Percentiles rank a stretch among this genome's conserved stretches.
Conservation (phyloP, 2,329 filamentous ascomycete species). For the Macrophomina pseudophaseolina region DNA sequence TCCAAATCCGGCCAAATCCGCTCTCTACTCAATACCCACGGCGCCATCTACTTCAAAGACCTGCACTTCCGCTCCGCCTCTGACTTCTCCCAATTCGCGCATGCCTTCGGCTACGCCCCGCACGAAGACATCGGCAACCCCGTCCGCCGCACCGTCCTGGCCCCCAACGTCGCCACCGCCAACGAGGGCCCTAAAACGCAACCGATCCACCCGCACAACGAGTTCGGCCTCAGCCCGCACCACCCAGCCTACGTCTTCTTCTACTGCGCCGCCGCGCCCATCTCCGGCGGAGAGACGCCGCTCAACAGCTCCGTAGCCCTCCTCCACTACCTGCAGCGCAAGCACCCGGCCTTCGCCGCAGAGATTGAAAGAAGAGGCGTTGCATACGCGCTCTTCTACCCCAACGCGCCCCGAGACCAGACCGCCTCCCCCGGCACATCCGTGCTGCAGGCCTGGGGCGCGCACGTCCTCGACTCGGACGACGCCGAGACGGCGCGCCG, state of each 20-base stretch:
- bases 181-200: constrained; percentile 30
- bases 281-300: constrained; percentile 29
- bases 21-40: constrained; percentile 26
- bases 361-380: constrained; percentile 27
- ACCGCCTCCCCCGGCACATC: constrained; percentile 26
- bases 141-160: constrained; percentile 25
- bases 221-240: constrained; percentile 30
- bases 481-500: constrained; percentile 24
- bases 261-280: constrained; percentile 26
- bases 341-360: constrained; percentile 28
- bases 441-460: constrained; percentile 29
- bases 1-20: constrained; percentile 22
- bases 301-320: constrained; percentile 29
- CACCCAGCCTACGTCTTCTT: constrained; percentile 30
- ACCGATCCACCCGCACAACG: constrained; percentile 31
- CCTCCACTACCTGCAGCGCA: constrained; percentile 24
- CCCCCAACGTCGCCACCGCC: constrained; percentile 28
- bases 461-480: constrained; percentile 27
- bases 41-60: constrained; percentile 29
- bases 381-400: constrained; percentile 30
- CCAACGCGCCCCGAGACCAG: constrained; percentile 27
- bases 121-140: constrained; percentile 31
- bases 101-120: constrained; percentile 28
- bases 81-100: constrained; percentile 30
- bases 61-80: constrained; percentile 8